A percentile compares a stretch with the other conserved stretches of the same genome.
Conservation (phyloP, 805 yeast species). For the Yamadazyma paraphyllophila region DNA sequence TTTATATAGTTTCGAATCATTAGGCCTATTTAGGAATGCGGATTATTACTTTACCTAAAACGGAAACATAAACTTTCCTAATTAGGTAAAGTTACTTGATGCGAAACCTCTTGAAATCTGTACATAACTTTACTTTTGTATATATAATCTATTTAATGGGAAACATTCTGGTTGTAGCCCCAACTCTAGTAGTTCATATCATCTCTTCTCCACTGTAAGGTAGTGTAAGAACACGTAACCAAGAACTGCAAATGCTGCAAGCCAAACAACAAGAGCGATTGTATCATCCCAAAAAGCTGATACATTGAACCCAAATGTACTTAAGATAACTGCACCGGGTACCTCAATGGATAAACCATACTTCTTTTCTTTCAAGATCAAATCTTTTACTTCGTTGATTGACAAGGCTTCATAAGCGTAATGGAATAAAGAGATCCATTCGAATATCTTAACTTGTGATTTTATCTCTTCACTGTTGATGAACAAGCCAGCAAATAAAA, state of each 20-base stretch:
- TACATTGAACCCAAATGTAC: slow-evolving; percentile 92
- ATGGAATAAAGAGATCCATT: slow-evolving; percentile 87
- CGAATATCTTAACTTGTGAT: slow-evolving; percentile 64
- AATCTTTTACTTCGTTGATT: slow-evolving; percentile 87
- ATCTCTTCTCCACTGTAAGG: slow-evolving; percentile 75
- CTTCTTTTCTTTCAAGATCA: slow-evolving; percentile 81
- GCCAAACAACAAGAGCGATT: slow-evolving; percentile 55
- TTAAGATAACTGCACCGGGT: slow-evolving; percentile 95
- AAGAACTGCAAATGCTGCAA: slow-evolving; percentile 52
- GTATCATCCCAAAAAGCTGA: slow-evolving; percentile 71
- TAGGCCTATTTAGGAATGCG: slow-evolving; percentile 1
- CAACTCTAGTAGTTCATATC: slow-evolving; percentile 3
- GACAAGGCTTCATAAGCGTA: slow-evolving; percentile 92
- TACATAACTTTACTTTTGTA: not conserved
- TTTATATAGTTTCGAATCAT: slow-evolving; percentile 1
- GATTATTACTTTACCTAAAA: slow-evolving; percentile 7
- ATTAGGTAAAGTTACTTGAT: not conserved
- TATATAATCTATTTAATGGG: slow-evolving; percentile 1
- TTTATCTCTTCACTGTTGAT: slow-evolving; percentile 68
- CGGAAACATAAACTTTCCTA: slow-evolving; percentile 1
- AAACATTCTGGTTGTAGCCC: not conserved
- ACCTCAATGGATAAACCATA: slow-evolving; percentile 93
- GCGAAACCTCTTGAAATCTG: no score
- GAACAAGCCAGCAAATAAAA: slow-evolving; percentile 91
- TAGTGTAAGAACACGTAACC: slow-evolving; percentile 77